These are phyloP conservation scores for Fusarium virguliforme DNA, from an alignment of 2,329 filamentous ascomycete genomes.

Conservation along the genomic window DNA sequence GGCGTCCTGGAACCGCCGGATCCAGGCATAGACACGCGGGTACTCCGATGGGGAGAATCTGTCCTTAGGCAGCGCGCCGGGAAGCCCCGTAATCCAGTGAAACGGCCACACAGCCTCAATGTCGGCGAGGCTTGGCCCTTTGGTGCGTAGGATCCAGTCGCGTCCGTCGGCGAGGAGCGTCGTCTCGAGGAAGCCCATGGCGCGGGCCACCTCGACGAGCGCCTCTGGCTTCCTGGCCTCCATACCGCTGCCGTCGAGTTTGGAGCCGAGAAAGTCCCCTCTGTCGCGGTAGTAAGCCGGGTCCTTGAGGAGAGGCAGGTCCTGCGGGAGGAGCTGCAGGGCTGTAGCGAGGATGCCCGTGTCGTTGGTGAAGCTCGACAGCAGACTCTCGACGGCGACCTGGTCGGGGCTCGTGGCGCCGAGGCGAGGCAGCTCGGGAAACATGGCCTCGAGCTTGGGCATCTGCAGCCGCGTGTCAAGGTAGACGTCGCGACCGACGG, in stretches of 20 bases:
- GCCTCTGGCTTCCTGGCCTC: conserved; percentile 66
- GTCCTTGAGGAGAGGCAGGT: conserved; percentile 70
- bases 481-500: conserved; percentile 78
- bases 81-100: conserved; percentile 74
- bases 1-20: conserved; percentile 71
- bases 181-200: conserved; percentile 73
- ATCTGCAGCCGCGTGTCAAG: conserved; percentile 80
- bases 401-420: conserved; percentile 59
- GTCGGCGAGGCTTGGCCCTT: conserved; percentile 73
- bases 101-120: conserved; percentile 80
- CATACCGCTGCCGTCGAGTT: conserved; percentile 49
- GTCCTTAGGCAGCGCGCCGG: conserved; percentile 68
- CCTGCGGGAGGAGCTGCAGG: conserved; percentile 70
- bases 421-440: conserved; percentile 61
- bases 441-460: conserved; percentile 72
- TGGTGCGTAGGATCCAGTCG: conserved; percentile 72
- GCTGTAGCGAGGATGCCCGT: conserved; percentile 70
- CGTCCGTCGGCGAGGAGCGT: conserved; percentile 77
- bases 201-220: conserved; percentile 67
- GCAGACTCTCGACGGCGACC: conserved; percentile 67
- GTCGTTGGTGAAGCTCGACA: conserved; percentile 71
- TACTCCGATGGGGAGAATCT: conserved; percentile 68
- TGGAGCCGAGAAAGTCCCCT: conserved; percentile 56
- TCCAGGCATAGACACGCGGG: conserved; percentile 76
- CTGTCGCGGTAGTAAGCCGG: conserved; percentile 73